Percentiles rank a stretch among this genome's conserved stretches.
Conservation (phyloP, 768 basidiomycete species). For the Pholiota molesta region DNA sequence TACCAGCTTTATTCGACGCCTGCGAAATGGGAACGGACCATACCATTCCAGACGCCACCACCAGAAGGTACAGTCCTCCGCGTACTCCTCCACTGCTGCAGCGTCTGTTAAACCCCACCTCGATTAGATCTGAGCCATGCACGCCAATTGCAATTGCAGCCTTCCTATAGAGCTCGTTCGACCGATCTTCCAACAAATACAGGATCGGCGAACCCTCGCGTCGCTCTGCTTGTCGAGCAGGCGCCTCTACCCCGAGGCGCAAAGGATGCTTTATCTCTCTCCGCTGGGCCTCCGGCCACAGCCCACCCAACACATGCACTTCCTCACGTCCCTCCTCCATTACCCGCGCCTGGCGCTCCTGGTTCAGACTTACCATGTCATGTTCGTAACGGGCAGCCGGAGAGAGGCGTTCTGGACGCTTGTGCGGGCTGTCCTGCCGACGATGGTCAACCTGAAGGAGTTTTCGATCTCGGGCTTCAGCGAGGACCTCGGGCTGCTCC, state of each 20-base stretch:
- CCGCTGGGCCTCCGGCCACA: neutral
- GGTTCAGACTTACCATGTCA: neutral
- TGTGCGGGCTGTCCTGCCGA: neutral
- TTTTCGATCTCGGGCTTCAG: neutral
- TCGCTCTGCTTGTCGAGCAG: neutral
- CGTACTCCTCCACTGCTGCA: no score
- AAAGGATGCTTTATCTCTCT: neutral
- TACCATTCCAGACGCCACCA: no score
- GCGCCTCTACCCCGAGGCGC: neutral
- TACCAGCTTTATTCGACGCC: no score
- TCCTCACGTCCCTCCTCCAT: neutral
- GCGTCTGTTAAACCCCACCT: no score
- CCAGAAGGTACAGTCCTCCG: no score
- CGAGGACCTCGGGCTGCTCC: neutral
- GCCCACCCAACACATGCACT: neutral
- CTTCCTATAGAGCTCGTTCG: conserved; percentile 4
- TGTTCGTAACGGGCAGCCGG: neutral
- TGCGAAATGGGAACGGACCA: no score
- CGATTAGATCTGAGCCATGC: no score
- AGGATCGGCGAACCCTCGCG: neutral
- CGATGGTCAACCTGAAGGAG: conserved; percentile 3
- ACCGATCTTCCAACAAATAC: neutral
- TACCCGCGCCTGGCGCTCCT: conserved; percentile 1
- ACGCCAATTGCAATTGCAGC: no score
- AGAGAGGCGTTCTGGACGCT: neutral